These are phyloP conservation scores for Anastatica hierochuntica DNA, from an alignment of 345 rosid genomes.

Conservation along the genomic window DNA sequence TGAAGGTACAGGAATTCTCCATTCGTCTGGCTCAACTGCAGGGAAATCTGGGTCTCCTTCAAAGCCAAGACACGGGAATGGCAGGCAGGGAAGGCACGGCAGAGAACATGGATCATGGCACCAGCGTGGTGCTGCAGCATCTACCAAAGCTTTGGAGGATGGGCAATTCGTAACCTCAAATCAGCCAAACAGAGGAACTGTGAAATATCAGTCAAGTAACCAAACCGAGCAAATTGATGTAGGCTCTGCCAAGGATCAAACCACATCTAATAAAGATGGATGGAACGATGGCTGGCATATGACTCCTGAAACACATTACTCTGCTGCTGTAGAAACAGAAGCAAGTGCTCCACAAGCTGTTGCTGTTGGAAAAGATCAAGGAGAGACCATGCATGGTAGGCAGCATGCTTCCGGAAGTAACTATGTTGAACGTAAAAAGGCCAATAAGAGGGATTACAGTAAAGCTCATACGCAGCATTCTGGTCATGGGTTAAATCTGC, in stretches of 20 bases:
- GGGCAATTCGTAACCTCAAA: conserved; percentile 26
- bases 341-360: no score
- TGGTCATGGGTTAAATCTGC: conserved; percentile 35
- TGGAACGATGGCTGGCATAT: conserved; percentile 49
- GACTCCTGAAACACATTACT: conserved; percentile 38
- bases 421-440: conserved; percentile 48
- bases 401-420: conserved; percentile 26
- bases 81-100: conserved; percentile 48
- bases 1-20: conserved; percentile 28
- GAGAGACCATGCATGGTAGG: conserved; percentile 39
- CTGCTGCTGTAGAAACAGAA: conserved; percentile 32
- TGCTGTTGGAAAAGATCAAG: conserved; percentile 45
- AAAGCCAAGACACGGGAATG: conserved; percentile 46
- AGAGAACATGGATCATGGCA: conserved; percentile 64
- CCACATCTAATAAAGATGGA: conserved; percentile 31
- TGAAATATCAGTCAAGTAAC: conserved; percentile 31
- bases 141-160: conserved; percentile 30
- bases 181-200: conserved; percentile 31
- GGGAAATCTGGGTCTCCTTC: conserved; percentile 30
- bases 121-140: conserved; percentile 45
- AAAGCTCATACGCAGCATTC: conserved; percentile 30
- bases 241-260: conserved; percentile 36
- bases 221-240: conserved; percentile 31
- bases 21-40: conserved; percentile 23
- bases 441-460: conserved; percentile 31